Evolutionary conservation across 2,329 filamentous ascomycete species (phyloP), one percentile per base, ranked within the genome.

Genomic region (Seiridium unicorne): DNA sequence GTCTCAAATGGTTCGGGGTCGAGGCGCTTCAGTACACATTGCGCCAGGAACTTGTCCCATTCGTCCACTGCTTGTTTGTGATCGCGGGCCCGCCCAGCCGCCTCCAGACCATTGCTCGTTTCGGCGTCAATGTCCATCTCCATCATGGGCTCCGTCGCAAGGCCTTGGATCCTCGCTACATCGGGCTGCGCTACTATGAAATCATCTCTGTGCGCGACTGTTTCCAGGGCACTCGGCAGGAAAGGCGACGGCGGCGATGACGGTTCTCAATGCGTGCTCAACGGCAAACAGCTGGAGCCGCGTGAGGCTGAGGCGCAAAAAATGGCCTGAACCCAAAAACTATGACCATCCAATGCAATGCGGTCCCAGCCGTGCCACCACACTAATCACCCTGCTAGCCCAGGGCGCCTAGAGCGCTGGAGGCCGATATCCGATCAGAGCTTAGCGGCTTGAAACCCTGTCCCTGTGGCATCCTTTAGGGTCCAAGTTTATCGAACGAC

Each of bases 1-100:
- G 76, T 72, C 47, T 81, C 78, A 70, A 89, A 89, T 60, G 74
- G 74, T 44, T 82, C 79, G 36, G 75, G 69, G 47, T 84, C 81
- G 59, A 88, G 79, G 38, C 86, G 83, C 49, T 75, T 69, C 36
- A 72, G 69, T 48, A 86, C 75, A 70, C 84, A 84, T 60, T 73
- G 77, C 42, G 74, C 67, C 47, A 88, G 72, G 65, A 88, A 86
- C 13, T 72, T 72, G 49, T 72, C 62, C 86, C 86, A 85, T 63
- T 81, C 76, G 35, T 66, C 63, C 35, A 74, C 61, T 3, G 76
- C 65, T 44, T 66, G 58, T 34, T 61, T 60, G 46, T 67, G 42
- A 47, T 66, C 61, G 38, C 54, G 61, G 8, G 40, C 32, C 48
- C 53, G 54, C 34, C 58, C 58, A 8, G 54, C 44, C 26, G 47